Evolutionary conservation across 495 filamentous ascomycete genomes (phyloP), one percentile per base, ranked within the genome.

Genomic region (Penicillium dipodomyicola): DNA sequence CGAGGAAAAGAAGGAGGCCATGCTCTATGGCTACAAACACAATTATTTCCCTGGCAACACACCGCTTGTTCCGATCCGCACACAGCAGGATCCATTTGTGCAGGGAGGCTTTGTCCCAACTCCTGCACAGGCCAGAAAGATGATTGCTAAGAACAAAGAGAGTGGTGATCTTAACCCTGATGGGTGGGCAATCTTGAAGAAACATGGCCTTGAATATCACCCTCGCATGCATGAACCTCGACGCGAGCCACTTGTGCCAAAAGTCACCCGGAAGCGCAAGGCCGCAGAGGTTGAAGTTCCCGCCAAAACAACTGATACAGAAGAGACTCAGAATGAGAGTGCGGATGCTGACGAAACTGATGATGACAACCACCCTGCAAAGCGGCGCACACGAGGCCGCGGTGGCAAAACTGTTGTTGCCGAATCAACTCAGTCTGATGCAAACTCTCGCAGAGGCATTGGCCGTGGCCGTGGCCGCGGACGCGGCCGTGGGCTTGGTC

Each of bases 401-500:
- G 66, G 62, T 47, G 62, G 66, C 32, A 62, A 69, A n/a, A 65
- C 67, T 23, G 46, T 60, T 29, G 66, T 62, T 27, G 51, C 58
- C 15, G 75, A 75, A 11, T 40, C 57, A 7, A 60, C 64, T 25
- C 64, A 67, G 37, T 56, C 58, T 9, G 50, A 59, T 12, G 22
- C 59, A 49, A 59, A 52, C 33, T 44, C 65, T 43, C 61, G 63
- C 41, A 40, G 62, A 37, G 37, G 40, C 74, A 67, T 71, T 68
- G 77, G 65, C 62, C 78, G 69, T 76, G 82, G 67, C 77, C 84
- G 64, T 64, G 79, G 68, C 74, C 82, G 67, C 76, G 67, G 65
- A 22, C 70, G 74, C 23, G 65, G 65, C 10, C 59, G 65, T 49
- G 60, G 60, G 4, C 27, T 22, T 52, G 61, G 60, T 42, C 60